These are phyloP conservation scores for Metrosideros polymorpha DNA, from an alignment of 441 rosid genomes.

Conservation along the genomic window DNA sequence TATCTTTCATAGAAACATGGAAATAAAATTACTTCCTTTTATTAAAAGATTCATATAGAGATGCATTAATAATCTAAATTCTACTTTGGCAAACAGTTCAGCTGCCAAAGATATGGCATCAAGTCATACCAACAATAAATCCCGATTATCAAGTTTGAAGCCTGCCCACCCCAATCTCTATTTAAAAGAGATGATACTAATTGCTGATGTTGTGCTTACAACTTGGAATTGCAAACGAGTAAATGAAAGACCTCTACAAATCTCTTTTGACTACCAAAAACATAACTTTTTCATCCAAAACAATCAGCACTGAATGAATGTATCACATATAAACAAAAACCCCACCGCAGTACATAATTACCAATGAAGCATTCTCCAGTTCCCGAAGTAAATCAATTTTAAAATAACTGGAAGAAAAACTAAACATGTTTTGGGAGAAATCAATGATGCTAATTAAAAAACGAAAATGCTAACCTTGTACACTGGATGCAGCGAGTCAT, in stretches of 20 bases:
- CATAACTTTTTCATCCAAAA: not conserved
- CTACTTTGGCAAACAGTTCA: not conserved
- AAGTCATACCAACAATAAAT: not conserved
- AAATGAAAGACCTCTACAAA: not conserved
- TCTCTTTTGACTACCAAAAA: not conserved
- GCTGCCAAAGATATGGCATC: not conserved
- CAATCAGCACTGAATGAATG: not conserved
- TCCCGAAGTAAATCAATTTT: not conserved
- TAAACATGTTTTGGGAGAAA: not conserved
- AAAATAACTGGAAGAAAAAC: not conserved
- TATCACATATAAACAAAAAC: not conserved
- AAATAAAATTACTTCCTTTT: not conserved
- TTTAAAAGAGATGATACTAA: not conserved
- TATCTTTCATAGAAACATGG: not conserved
- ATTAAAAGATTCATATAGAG: not conserved
- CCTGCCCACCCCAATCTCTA: not conserved
- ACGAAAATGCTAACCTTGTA: slow-evolving; percentile 51
- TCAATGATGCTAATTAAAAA: not conserved
- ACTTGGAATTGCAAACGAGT: not conserved
- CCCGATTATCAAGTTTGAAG: not conserved
- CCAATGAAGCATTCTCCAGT: not conserved
- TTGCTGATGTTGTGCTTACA: not conserved
- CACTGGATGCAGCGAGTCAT: slow-evolving; percentile 99
- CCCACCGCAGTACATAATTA: not conserved
- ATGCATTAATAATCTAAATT: not conserved